Evolutionary conservation across 2,329 filamentous ascomycete genomes (phyloP), one percentile per base, ranked within the genome.

Genomic region (Chrysoporthe austroafricana): DNA sequence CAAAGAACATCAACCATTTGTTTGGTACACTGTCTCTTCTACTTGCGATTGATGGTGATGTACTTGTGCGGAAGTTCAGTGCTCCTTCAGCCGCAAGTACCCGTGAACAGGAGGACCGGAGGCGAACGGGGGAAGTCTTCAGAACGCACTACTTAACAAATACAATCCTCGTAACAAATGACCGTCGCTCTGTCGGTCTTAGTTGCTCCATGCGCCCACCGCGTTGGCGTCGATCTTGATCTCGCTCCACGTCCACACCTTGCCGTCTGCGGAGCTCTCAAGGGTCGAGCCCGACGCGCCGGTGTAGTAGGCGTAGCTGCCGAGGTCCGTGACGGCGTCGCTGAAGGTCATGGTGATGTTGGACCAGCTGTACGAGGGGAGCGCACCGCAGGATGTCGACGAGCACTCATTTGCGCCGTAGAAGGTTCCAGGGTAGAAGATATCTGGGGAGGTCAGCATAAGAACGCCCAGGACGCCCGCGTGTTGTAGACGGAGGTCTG

Each of bases 371-470:
- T 26, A 26, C 26, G 26, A 26, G 26, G 26, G 26, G 26, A 26
- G 26, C 26, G 26, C 26, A 26, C 26, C 26, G 26, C 26, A 26
- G 26, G 26, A 26, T 26, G 26, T 2, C 26, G 46, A 44, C 59
- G 57, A 64, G 61, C 65, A 67, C 65, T 67, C 26, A 0, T 26
- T 26, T 26, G 26, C 26, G 26, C 26, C 26, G 26, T 26, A 26
- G 26, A 26, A 61, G 26, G 63, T 64, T 42, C 58, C 66, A 32
- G 62, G 60, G 61, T 70, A 66, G 59, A 69, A 62, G 39, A 70
- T 61, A 18, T 44, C 59, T 9, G 63, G 66, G 62, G 66, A 62
- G 13, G n/a, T 44, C 43, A 44, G 43, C 43, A 52, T 21, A 18
- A 52, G 48, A 11, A 4, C 7, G 26, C 26, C 26, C 26, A 26